Evolutionary conservation across 148 eudicot species (phyloP).

Genomic region (Rhododendron ferrugineum): DNA sequence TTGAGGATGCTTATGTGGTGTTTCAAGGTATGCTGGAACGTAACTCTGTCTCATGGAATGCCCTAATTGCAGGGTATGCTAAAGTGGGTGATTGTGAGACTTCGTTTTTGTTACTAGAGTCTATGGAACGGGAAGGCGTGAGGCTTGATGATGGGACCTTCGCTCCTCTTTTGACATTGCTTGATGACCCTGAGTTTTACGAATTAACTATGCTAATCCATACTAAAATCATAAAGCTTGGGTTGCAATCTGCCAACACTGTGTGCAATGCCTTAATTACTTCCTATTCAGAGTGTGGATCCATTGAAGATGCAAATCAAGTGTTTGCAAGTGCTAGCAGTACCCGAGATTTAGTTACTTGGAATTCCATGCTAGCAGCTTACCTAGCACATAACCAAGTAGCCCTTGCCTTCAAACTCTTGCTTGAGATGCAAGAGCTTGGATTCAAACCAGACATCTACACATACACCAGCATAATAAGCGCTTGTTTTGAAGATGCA

Average conservation of each 20-base stretch:
- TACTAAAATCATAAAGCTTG: conserved; percentile 47
- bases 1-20: conserved; percentile 49
- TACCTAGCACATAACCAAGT: conserved; percentile 37
- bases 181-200: conserved; percentile 38
- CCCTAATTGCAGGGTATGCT: conserved; percentile 64
- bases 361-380: conserved; percentile 78
- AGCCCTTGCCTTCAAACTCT: conserved; percentile 43
- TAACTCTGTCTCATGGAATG: conserved; percentile 68
- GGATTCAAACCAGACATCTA: conserved; percentile 59
- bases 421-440: conserved; percentile 43
- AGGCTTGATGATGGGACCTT: conserved; percentile 57
- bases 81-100: conserved; percentile 27
- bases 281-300: conserved; percentile 58
- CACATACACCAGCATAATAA: conserved; percentile 62
- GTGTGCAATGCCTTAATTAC: conserved; percentile 58
- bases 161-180: conserved; percentile 58
- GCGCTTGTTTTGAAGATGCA: conserved; percentile 50
- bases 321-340: conserved; percentile 36
- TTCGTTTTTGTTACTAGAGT: conserved; percentile 33
- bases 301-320: conserved; percentile 42
- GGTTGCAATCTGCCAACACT: conserved; percentile 41
- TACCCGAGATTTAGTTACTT: conserved; percentile 53
- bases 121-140: conserved; percentile 48
- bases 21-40: conserved; percentile 41
- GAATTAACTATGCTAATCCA: conserved; percentile 45